These are phyloP conservation scores for Pseudocercospora cruenta DNA, from an alignment of 2,329 filamentous ascomycete genomes.

Conservation along the genomic window DNA sequence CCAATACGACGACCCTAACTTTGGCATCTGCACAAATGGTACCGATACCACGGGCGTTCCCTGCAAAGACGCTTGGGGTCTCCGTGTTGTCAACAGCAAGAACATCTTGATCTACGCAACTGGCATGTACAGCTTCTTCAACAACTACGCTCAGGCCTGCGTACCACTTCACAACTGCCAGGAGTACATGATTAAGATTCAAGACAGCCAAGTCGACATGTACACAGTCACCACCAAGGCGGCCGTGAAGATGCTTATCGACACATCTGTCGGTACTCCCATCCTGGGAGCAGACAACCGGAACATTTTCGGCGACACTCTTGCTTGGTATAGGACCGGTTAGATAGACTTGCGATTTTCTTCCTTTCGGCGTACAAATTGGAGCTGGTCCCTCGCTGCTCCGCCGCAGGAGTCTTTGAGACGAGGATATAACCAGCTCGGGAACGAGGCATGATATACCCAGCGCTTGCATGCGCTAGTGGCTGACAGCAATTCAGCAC, in stretches of 20 bases:
- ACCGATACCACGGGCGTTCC: conserved; percentile 21
- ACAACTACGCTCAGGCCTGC: conserved; percentile 59
- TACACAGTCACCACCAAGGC: conserved; percentile 55
- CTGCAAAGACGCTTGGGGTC: conserved; percentile 51
- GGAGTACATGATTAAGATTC: conserved; percentile 52
- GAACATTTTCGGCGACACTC: conserved; percentile 53
- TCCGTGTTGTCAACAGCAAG: conserved; percentile 43
- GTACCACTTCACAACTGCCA: conserved; percentile 55
- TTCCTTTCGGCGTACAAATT: conserved; percentile 10
- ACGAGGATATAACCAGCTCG: background rate
- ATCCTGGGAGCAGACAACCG: conserved; percentile 50
- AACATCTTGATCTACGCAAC: conserved; percentile 52
- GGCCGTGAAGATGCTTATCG: conserved; percentile 53
- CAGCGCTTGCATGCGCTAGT: conserved; percentile 4
- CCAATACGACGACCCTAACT: conserved; percentile 48
- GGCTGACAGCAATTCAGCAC: background rate
- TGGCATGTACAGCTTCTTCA: conserved; percentile 63
- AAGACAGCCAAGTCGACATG: conserved; percentile 48
- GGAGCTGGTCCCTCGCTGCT: conserved; percentile 4
- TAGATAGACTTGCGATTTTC: background rate
- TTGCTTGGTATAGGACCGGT: conserved; percentile 40
- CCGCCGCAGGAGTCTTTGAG: background rate
- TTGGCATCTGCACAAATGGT: conserved; percentile 40
- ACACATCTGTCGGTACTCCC: conserved; percentile 40
- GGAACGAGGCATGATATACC: conserved; percentile 7